Percentiles rank a stretch among this genome's conserved stretches.
Evolutionary conservation across 2,329 filamentous ascomycete genomes (phyloP).

Genomic region (Berkeleyomyces basicola): DNA sequence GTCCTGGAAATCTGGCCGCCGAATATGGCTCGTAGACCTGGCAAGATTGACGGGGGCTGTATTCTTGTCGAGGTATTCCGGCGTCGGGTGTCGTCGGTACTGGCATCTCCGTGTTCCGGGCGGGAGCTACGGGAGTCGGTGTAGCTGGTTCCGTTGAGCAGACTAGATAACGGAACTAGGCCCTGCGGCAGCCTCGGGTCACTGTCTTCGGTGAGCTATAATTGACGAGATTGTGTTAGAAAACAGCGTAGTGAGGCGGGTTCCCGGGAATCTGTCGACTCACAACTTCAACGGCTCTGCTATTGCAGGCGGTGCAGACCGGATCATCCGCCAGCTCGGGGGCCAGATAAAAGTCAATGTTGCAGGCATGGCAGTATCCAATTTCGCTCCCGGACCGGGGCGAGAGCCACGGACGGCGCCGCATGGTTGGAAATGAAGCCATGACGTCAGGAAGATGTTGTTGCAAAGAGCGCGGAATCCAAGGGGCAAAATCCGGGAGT

Average conservation of each 20-base stretch:
- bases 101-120: not conserved
- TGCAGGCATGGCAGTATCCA: conserved; percentile 73
- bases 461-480: not conserved
- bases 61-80: not conserved
- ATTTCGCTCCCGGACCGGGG: not conserved
- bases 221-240: not conserved
- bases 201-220: not conserved
- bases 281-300: conserved; percentile 78
- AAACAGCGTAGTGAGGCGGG: not conserved
- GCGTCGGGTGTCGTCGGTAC: not conserved
- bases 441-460: not conserved
- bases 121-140: not conserved
- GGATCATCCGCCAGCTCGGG: conserved; percentile 44
- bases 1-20: not conserved
- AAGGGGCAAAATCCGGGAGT: not conserved
- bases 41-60: not conserved
- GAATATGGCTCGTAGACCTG: not conserved
- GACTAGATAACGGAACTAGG: not conserved
- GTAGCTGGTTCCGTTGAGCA: not conserved
- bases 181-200: not conserved
- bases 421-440: not conserved
- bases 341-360: conserved; percentile 57
- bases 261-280: conserved; percentile 20
- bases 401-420: not conserved
- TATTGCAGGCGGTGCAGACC: conserved; percentile 58